Conservation (phyloP, 371 early-diverging fungal genomes). For the Sporodiniella umbellata region DNA sequence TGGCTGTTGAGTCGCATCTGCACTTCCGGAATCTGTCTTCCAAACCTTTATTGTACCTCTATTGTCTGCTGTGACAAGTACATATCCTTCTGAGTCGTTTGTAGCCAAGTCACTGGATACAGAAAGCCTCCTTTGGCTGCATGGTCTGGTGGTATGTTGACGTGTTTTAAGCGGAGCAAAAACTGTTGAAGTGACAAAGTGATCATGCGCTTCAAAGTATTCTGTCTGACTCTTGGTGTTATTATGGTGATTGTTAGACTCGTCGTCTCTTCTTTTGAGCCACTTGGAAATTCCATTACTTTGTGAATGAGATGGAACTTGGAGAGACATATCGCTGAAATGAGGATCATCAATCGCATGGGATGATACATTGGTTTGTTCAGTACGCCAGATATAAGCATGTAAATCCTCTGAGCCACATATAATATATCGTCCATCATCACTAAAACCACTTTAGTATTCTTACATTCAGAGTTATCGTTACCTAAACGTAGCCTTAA, state of each 20-base stretch:
- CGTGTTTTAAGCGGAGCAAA: constrained; percentile 63
- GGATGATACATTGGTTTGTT: constrained; percentile 24
- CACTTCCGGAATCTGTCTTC: constrained; percentile 47
- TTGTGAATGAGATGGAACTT: constrained; percentile 4
- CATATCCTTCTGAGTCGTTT: constrained; percentile 45
- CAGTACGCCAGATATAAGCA: constrained; percentile 74
- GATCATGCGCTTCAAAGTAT: constrained; percentile 47
- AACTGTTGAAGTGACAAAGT: constrained; percentile 54
- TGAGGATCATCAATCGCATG: constrained; percentile 14
- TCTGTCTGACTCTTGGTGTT: constrained; percentile 27
- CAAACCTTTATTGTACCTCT: constrained; percentile 61
- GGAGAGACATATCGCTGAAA: not conserved
- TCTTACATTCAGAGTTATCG: not conserved
- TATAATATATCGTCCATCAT: constrained; percentile 75
- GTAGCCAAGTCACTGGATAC: constrained; percentile 12
- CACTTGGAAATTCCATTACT: constrained; percentile 16
- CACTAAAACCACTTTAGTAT: constrained; percentile 34
- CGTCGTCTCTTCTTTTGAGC: constrained; percentile 16
- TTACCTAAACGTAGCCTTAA: constrained; percentile 71
- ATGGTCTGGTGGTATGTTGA: constrained; percentile 42
- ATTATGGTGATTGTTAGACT: constrained; percentile 10
- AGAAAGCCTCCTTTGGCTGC: constrained; percentile 6
- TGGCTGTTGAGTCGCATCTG: not conserved
- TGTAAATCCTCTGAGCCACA: constrained; percentile 79
- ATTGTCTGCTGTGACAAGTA: constrained; percentile 59